A percentile compares a stretch with the other conserved stretches of the same genome.
Evolutionary conservation across 2,329 filamentous ascomycete species (phyloP).

Genomic region (Cladobotryum protrusum): DNA sequence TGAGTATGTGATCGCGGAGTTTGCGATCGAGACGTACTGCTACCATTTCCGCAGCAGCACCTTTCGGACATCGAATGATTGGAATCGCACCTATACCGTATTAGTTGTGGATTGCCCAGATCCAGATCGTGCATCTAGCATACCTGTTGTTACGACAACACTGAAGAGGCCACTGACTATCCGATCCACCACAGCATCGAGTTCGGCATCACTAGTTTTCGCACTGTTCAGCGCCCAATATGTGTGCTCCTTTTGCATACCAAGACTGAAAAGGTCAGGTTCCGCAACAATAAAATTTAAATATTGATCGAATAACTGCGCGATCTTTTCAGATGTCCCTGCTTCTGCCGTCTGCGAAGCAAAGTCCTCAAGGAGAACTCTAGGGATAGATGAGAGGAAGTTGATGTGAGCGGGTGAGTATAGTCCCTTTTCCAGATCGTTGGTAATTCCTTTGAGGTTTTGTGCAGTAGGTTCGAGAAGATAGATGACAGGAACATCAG

Average conservation of each 20-base stretch:
- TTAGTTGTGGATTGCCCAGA: not conserved
- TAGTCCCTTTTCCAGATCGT: constrained; percentile 76
- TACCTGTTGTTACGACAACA: constrained; percentile 96
- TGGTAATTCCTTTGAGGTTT: constrained; percentile 78
- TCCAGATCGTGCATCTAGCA: constrained; percentile 15
- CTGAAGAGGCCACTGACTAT: constrained; percentile 97
- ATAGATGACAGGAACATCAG: constrained; percentile 93
- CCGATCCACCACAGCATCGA: constrained; percentile 80
- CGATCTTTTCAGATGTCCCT: constrained; percentile 80
- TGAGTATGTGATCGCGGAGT: constrained; percentile 90
- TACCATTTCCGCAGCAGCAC: constrained; percentile 88
- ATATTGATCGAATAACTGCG: constrained; percentile 93
- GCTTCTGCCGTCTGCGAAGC: constrained; percentile 78
- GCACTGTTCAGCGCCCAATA: constrained; percentile 97
- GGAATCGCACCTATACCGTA: constrained; percentile 69
- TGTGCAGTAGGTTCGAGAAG: constrained; percentile 80
- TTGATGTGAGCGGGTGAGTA: constrained; percentile 96
- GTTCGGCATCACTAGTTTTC: constrained; percentile 80
- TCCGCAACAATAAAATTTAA: constrained; percentile 96
- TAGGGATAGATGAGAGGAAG: constrained; percentile 88
- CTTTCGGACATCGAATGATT: constrained; percentile 90
- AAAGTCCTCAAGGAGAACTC: constrained; percentile 89
- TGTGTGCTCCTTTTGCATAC: constrained; percentile 81
- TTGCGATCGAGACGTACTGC: constrained; percentile 92
- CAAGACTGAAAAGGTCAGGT: constrained; percentile 89